Evolutionary conservation across 2,329 filamentous ascomycete genomes (phyloP), one percentile per base, ranked within the genome.

Genomic region (Emmonsiellopsis sp.): DNA sequence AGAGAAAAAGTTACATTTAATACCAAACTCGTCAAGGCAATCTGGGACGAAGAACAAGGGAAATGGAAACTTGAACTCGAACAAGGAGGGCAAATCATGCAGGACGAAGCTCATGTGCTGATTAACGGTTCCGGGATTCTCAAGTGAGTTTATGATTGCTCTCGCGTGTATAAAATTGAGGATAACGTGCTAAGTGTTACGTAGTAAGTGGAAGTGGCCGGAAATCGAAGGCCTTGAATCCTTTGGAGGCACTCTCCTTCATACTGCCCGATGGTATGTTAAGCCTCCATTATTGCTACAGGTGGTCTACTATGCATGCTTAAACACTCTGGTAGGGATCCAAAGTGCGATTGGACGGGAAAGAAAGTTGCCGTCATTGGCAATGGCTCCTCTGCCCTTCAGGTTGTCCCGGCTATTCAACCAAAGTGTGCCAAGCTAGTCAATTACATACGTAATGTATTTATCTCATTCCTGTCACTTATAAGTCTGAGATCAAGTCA

Each of bases 1-100:
- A 83, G 86, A 63, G 71, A 79, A 35, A 76, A 79, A 51, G 68
- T 82, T 1, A 76, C 77, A 53, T 73, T 83, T 8, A 69, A 75
- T 7, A 80, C 79, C 26, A 73, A 74, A n/a, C 79, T 88, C 1
- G 69, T 78, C 2, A 74, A 70, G 1, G 73, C 79, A 1, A 66
- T 72, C 10, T 89, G 85, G 84, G 69, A 71, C 20, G 68, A 73
- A 35, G 56, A 59, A 0, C 40, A 57, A 40, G 66, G 64, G 1
- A 63, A 67, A 52, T 76, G 72, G 72, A 60, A 64, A 37, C 52
- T 74, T 2, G 58, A 57, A n/a, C 59, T 74, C 20, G 50, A 64
- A 31, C 62, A 49, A 7, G 44, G 10, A n/a, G 30, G 13, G 20
- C 44, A 47, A 20, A 11, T 13, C 8, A 3, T 11, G 5, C 10